phyloP scores from a whole-genome alignment of 305 asterid species.

The Fraxinus greggii region DNA sequence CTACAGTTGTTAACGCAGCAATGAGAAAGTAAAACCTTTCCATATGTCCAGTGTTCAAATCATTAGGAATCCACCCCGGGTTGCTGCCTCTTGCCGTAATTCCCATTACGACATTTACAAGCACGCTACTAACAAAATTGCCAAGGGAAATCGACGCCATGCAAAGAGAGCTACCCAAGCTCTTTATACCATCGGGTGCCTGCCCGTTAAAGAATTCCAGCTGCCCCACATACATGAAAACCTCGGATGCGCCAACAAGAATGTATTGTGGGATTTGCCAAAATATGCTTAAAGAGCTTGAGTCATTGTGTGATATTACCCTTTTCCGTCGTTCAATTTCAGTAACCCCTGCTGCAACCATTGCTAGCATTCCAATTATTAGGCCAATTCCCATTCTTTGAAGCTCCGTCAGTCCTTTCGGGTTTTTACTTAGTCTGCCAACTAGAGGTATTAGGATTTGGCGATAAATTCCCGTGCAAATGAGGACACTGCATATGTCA shows the following conservation, averaged over 20 bases:
- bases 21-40: conserved; percentile 63
- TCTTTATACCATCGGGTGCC: conserved; percentile 79
- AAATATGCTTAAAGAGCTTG: conserved; percentile 51
- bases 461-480: conserved; percentile 58
- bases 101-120: conserved; percentile 60
- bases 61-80: conserved; percentile 71
- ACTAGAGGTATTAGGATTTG: conserved; percentile 52
- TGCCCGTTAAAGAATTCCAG: conserved; percentile 70
- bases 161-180: conserved; percentile 73
- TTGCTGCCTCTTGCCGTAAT: conserved; percentile 39
- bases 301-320: conserved; percentile 29
- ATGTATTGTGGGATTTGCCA: conserved; percentile 79
- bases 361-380: conserved; percentile 57
- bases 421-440: conserved; percentile 43
- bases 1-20: conserved; percentile 45
- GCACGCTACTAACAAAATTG: conserved; percentile 66
- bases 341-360: conserved; percentile 62
- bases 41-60: conserved; percentile 58
- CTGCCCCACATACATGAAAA: conserved; percentile 75
- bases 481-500: conserved; percentile 66
- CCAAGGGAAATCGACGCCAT: conserved; percentile 83
- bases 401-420: conserved; percentile 66
- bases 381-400: conserved; percentile 81
- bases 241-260: conserved; percentile 78
- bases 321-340: conserved; percentile 45